Conservation (phyloP, 768 basidiomycete species). For the Rhizopogon salebrosus region DNA sequence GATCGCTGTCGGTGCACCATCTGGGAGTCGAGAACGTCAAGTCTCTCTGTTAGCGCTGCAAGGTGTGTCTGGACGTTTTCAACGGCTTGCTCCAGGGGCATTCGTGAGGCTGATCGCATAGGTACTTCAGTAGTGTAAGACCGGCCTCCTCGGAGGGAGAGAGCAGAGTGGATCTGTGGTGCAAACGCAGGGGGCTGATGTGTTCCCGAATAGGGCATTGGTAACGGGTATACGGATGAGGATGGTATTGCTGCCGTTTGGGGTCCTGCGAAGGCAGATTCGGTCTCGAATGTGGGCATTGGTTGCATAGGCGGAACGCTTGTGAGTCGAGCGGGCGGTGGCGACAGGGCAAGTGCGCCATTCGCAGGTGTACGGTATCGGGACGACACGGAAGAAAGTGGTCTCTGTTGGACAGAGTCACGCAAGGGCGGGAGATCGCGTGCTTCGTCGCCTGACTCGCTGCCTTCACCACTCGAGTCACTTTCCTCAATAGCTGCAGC, state of each 20-base stretch:
- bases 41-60: constrained; percentile 75
- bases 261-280: constrained; percentile 64
- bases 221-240: constrained; percentile 30
- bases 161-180: constrained; percentile 33
- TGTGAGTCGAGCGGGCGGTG: constrained; percentile 39
- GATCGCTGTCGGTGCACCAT: constrained; percentile 33
- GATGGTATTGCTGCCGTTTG: constrained; percentile 33
- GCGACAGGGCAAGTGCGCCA: constrained; percentile 54
- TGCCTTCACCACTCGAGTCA: constrained; percentile 40
- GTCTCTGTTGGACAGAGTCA: constrained; percentile 43
- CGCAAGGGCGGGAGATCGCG: constrained; percentile 36
- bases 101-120: constrained; percentile 40
- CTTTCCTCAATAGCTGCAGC: constrained; percentile 18
- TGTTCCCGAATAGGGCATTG: constrained; percentile 32
- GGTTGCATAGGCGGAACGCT: constrained; percentile 65
- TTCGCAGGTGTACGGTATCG: constrained; percentile 76
- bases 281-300: constrained; percentile 61
- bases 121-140: constrained; percentile 28
- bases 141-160: constrained; percentile 31
- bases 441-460: constrained; percentile 44
- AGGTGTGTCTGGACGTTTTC: constrained; percentile 79
- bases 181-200: constrained; percentile 35
- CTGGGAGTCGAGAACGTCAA: constrained; percentile 58
- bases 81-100: constrained; percentile 63
- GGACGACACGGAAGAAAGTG: constrained; percentile 75